Percentiles rank a stretch among this genome's conserved stretches.
Evolutionary conservation across 768 basidiomycete genomes (phyloP).

Genomic region (Rhizopogon salebrosus): DNA sequence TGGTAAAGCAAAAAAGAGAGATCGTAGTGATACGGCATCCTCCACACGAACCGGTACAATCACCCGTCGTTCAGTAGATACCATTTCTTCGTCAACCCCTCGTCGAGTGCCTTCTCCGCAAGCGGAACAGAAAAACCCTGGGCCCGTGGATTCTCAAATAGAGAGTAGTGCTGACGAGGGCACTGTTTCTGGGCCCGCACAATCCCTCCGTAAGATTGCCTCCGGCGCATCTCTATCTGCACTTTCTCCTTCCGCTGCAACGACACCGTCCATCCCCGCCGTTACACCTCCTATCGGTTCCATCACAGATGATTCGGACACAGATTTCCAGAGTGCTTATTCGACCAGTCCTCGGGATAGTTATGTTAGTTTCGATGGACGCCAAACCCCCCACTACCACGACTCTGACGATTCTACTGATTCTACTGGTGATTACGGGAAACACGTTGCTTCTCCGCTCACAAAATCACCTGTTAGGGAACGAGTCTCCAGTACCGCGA

Average conservation of each 20-base stretch:
- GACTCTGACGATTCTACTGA: constrained; percentile 27
- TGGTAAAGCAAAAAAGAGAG: constrained; percentile 36
- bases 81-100: constrained; percentile 17
- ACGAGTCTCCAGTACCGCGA: constrained; percentile 52
- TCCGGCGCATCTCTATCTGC: constrained; percentile 26
- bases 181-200: constrained; percentile 18
- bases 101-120: constrained; percentile 23
- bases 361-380: constrained; percentile 43
- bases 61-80: constrained; percentile 21
- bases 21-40: constrained; percentile 59
- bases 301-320: constrained; percentile 71
- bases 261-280: constrained; percentile 30
- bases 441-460: constrained; percentile 25
- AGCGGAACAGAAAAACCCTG: constrained; percentile 30
- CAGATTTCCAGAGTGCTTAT: constrained; percentile 85
- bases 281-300: constrained; percentile 29
- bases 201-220: constrained; percentile 27
- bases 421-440: constrained; percentile 24
- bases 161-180: constrained; percentile 13
- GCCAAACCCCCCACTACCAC: constrained; percentile 14
- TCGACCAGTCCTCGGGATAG: constrained; percentile 70
- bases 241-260: constrained; percentile 15
- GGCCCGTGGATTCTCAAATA: constrained; percentile 36
- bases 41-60: constrained; percentile 45
- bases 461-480: constrained; percentile 38